These are phyloP conservation scores for Andrographis paniculata DNA, from an alignment of 305 asterid species.

Conservation along the genomic window DNA sequence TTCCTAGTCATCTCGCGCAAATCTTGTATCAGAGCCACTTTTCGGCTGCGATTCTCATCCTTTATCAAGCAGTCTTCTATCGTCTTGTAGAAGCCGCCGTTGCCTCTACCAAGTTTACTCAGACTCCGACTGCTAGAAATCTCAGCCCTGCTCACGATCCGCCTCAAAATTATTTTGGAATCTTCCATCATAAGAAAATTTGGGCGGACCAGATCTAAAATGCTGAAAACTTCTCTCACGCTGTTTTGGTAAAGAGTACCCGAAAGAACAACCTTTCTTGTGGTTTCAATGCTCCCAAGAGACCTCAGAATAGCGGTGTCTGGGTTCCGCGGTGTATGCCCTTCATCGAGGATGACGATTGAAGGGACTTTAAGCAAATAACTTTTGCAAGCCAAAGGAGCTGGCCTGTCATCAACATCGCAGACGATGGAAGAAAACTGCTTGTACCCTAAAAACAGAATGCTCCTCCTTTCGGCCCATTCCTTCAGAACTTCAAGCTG, in stretches of 20 bases:
- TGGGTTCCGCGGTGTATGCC: conserved; percentile 89
- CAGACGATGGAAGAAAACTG: conserved; percentile 80
- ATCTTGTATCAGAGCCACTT: conserved; percentile 74
- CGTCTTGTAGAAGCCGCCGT: conserved; percentile 65
- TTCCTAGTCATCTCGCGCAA: conserved; percentile 78
- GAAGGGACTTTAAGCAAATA: conserved; percentile 61
- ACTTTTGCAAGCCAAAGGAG: conserved; percentile 54
- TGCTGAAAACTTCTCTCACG: conserved; percentile 85
- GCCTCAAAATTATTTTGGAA: conserved; percentile 58
- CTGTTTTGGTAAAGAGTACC: conserved; percentile 96
- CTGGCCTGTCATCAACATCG: conserved; percentile 39
- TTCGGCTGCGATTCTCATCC: conserved; percentile 69
- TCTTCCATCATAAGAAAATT: conserved; percentile 64
- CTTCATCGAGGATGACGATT: conserved; percentile 86
- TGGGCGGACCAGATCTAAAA: conserved; percentile 91
- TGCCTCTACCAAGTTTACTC: conserved; percentile 48
- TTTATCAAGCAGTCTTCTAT: conserved; percentile 73
- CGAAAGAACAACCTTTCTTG: conserved; percentile 87
- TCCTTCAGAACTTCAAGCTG: conserved; percentile 76
- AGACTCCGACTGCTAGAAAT: conserved; percentile 36
- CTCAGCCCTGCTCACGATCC: conserved; percentile 72
- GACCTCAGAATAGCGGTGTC: conserved; percentile 88
- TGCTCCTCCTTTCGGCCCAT: conserved; percentile 68
- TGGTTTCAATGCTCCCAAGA: conserved; percentile 79
- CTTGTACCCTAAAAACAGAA: conserved; percentile 77